Conservation (phyloP, 2,329 filamentous ascomycete species). For the Ramularia collo-cygni region DNA sequence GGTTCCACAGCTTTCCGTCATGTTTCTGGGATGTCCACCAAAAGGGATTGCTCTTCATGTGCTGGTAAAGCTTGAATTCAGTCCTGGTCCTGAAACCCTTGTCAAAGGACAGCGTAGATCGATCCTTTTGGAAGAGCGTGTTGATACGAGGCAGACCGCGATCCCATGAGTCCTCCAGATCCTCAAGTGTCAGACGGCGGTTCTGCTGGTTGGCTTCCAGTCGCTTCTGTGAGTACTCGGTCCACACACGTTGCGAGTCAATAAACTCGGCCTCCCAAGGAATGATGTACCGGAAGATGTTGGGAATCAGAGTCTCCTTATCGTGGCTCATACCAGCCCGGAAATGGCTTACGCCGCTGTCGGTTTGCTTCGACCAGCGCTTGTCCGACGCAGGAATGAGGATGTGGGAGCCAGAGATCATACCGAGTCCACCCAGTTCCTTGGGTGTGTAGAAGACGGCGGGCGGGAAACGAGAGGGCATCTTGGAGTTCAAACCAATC, state of each 20-base stretch:
- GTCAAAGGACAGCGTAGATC: constrained; percentile 94
- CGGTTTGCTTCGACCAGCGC: constrained; percentile 96
- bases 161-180: constrained; percentile 97
- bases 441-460: constrained; percentile 99
- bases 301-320: constrained; percentile 94
- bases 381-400: constrained; percentile 96
- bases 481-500: constrained; percentile 97
- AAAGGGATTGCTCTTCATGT: constrained; percentile 99
- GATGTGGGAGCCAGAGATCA: constrained; percentile 98
- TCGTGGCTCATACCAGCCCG: constrained; percentile 97
- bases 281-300: constrained; percentile 99
- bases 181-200: constrained; percentile 84
- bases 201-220: constrained; percentile 97
- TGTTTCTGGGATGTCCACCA: constrained; percentile 99
- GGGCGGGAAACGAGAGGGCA: constrained; percentile 96
- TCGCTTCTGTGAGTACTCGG: constrained; percentile 96
- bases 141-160: constrained; percentile 96
- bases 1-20: constrained; percentile 93
- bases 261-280: constrained; percentile 99
- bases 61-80: constrained; percentile 96
- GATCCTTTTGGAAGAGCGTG: constrained; percentile 96
- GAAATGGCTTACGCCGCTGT: constrained; percentile 94
- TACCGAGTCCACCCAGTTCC: constrained; percentile 90
- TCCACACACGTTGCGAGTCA: constrained; percentile 98
- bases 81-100: constrained; percentile 94